Evolutionary conservation across 176 grass and related monocot species (phyloP), one percentile per base, ranked within the genome.

Genomic region (Thinopyrum elongatum): DNA sequence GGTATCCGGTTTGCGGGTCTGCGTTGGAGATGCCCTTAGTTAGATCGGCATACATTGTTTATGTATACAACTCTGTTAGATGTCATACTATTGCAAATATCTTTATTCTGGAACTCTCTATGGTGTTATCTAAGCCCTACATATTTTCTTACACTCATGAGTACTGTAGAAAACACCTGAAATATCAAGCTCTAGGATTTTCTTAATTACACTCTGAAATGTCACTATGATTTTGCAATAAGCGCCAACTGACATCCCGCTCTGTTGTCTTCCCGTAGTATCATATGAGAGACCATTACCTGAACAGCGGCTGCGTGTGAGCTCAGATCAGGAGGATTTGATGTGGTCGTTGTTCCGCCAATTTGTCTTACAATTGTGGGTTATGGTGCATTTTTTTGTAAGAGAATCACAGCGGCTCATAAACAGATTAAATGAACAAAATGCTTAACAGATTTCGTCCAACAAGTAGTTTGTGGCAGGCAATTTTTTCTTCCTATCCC

Each of bases 231-330:
- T 25, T 23, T 61, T 10, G n/a, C 65, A 70, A 70, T 17, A 22
- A 22, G 66, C 4, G 0, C 3, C 4, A 8, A 8, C 16, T 27
- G 65, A 36, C 17, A 69, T 39, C 67, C 22, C 67, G 39, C 19
- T 36, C 17, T 22, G 0, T 21, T 68, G 12, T 41, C n/a, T 10
- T 34, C 66, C 65, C 15, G 33, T 11, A 69, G 66, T 36, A 21
- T 36, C 21, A 41, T 42, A 10, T 1, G 30, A 68, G 62, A 41
- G 13, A 5, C 13, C 34, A 23, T 6, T 92, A 90, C 80, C 79
- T 92, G 77, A 95, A 90, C 88, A 95, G 86, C 3, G 0, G 90
- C 89, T 31, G 93, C 83, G 5, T 90, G 90, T 19, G 86, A 90
- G 76, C 86, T 93, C 22, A 87, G 80, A 87, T 92, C 83, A 21